Conservation (phyloP, 306 rosid species). For the Sicyos edulis region DNA sequence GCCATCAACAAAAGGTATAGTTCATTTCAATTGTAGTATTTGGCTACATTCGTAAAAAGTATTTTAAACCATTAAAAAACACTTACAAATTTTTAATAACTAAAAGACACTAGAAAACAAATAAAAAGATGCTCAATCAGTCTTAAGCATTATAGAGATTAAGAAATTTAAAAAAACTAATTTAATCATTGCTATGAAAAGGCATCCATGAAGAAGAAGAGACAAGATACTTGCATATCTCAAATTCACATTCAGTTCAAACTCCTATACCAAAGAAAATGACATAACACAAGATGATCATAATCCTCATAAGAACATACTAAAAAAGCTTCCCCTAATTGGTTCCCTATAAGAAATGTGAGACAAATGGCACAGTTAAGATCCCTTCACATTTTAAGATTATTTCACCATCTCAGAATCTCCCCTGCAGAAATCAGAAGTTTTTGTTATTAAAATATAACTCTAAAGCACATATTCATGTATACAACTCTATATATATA, state of each 20-base stretch:
- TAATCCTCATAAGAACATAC: neutral
- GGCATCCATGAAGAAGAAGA: neutral
- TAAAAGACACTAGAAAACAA: no score
- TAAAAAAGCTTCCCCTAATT: neutral
- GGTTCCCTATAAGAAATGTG: no score
- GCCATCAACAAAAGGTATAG: no score
- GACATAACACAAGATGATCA: conserved; percentile 3
- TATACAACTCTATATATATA: no score
- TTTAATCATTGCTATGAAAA: no score
- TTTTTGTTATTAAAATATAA: neutral
- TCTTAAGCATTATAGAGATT: neutral
- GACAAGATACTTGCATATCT: neutral
- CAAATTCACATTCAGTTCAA: neutral
- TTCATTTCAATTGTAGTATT: no score
- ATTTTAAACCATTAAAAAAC: no score
- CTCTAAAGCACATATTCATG: neutral
- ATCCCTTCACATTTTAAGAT: neutral
- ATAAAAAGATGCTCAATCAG: no score
- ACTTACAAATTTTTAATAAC: no score
- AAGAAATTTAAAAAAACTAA: neutral
- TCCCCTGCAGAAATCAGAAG: conserved; percentile 49
- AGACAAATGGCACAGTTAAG: neutral
- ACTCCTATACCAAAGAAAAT: neutral
- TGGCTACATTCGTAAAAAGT: no score
- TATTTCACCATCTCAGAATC: conserved; percentile 28